Conservation (phyloP, 2,329 filamentous ascomycete species). For the Didymella pomorum region DNA sequence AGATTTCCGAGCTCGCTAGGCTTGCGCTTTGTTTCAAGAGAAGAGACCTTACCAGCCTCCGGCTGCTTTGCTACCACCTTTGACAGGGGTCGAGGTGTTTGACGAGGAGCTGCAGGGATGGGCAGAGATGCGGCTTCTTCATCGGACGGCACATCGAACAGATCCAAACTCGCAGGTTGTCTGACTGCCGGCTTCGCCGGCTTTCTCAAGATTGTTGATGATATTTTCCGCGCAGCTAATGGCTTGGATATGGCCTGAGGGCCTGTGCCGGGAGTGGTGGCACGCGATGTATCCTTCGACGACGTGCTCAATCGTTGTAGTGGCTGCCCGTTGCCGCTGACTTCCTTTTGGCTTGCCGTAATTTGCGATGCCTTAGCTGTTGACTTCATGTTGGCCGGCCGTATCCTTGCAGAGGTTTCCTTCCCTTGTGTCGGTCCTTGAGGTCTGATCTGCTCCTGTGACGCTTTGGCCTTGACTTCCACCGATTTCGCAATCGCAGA, state of each 20-base stretch:
- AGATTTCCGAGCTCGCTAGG: constrained; percentile 43
- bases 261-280: constrained; percentile 24
- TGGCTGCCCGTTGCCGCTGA: not conserved
- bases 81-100: constrained; percentile 22
- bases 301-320: constrained; percentile 19
- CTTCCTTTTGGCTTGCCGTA: constrained; percentile 11
- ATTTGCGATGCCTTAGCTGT: constrained; percentile 25
- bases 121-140: constrained; percentile 35
- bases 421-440: constrained; percentile 8
- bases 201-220: constrained; percentile 15
- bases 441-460: constrained; percentile 11
- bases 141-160: constrained; percentile 40
- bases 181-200: constrained; percentile 16
- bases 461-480: constrained; percentile 13
- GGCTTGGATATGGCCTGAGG: not conserved
- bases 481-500: constrained; percentile 13
- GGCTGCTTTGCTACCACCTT: constrained; percentile 21
- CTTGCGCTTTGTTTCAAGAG: constrained; percentile 14
- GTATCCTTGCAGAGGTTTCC: not conserved
- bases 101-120: constrained; percentile 23
- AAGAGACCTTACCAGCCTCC: not conserved
- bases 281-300: constrained; percentile 25
- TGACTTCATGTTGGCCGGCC: not conserved
- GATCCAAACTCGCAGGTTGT: constrained; percentile 18
- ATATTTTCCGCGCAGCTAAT: not conserved